Base-by-base conservation (phyloP, 1,284 basidiomycete species). In the Wolfiporia cocos region DNA sequence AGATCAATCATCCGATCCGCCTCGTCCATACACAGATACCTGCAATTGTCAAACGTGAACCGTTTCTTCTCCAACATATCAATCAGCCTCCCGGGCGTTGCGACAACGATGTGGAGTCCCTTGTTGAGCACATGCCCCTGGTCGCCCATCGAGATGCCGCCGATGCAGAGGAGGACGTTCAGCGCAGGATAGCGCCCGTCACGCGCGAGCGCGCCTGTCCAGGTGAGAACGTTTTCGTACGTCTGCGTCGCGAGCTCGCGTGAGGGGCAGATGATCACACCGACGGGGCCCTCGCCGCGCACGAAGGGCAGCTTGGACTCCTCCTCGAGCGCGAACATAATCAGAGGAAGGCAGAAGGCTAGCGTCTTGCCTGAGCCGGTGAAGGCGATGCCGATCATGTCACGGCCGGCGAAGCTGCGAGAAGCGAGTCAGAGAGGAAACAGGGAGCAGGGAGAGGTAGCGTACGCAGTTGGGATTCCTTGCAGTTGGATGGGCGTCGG, bases 1-100 rank as follows among this genome's bases (percentile, higher is more conserved):
- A 98, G 76, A 58, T 99, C 96, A 50, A 99, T 95, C 96, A 99
- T 99, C 39, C 96, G 74, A 66, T 99, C 96, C 1, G 96, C 96
- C 67, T 99, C 96, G 66, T 99, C 96, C 81, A 99, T 92, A 60
- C 94, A 98, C 4, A 99, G 69, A 62, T 86, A 98, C 66, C 89
- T 91, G 79, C 91, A 94, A 52, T 86, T 86, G 46, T 92, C 86
- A 52, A 98, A 86, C 2, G 85, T 91, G 56, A 99, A 88, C 50
- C 84, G 78, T 59, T 82, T 87, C 73, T 96, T 97, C 65, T 95
- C 92, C 47, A 99, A 70, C 79, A 98, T 98, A 65, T 99, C 96
- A 55, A 98, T 98, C 37, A 97, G 70, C 49, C 93, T 79, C 43
- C 93, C 93, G 2, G 93, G 93, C 2, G 96, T 99, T 26, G 96